phyloP scores from a whole-genome alignment of 2,329 filamentous ascomycete species.

The Trichoderma hamatum region DNA sequence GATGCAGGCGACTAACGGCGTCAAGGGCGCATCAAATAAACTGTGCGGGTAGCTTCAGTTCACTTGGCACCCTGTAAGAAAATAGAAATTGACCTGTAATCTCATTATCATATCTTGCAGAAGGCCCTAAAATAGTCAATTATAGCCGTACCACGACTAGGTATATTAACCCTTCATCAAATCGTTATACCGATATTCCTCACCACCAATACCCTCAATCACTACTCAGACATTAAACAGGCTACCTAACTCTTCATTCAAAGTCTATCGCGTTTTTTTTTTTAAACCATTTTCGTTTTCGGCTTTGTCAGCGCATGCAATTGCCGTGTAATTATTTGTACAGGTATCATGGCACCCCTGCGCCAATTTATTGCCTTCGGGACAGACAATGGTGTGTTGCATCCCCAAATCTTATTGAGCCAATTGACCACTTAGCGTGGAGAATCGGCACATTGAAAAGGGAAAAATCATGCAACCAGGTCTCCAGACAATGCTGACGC shows the following conservation, averaged over 20 bases:
- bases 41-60: neutral
- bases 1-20: neutral
- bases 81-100: neutral
- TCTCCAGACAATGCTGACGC: constrained; percentile 7
- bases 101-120: neutral
- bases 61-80: neutral
- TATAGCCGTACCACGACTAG: neutral
- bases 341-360: neutral
- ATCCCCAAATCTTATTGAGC: neutral
- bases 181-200: neutral
- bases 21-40: neutral
- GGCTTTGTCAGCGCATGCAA: neutral
- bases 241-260: neutral
- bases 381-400: constrained; percentile 23
- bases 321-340: neutral
- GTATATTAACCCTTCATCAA: neutral
- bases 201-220: neutral
- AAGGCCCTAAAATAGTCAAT: neutral
- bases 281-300: neutral
- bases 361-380: constrained; percentile 24
- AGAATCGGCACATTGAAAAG: neutral
- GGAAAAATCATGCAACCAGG: neutral
- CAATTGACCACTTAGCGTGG: neutral
- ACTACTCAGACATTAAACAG: neutral
- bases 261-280: neutral